phyloP scores from a whole-genome alignment of 805 yeast species.

The Zygosaccharomyces bisporus region DNA sequence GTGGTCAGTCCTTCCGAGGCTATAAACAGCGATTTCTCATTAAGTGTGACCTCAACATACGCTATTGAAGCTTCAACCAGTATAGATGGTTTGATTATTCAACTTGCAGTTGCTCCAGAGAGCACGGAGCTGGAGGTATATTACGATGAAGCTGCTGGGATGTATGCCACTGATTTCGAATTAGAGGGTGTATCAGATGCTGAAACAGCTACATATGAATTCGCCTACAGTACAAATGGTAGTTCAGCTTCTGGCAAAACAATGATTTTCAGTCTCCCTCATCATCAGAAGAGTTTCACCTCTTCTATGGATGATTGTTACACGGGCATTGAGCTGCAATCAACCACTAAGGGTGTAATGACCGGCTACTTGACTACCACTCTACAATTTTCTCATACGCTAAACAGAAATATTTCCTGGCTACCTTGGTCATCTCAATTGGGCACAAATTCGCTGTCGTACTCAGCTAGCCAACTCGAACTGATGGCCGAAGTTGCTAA shows the following conservation, averaged over 20 bases:
- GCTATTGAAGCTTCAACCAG: conserved; percentile 36
- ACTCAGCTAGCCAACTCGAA: conserved; percentile 44
- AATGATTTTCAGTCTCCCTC: conserved; percentile 51
- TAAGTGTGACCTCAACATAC: conserved; percentile 3
- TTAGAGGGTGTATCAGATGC: conserved; percentile 48
- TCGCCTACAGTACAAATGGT: conserved; percentile 50
- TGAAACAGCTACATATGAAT: conserved; percentile 44
- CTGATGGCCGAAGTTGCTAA: conserved; percentile 45
- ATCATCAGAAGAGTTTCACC: conserved; percentile 43
- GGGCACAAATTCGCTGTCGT: conserved; percentile 34
- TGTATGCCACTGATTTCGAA: conserved; percentile 50
- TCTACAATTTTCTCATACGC: conserved; percentile 39
- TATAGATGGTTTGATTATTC: conserved; percentile 43
- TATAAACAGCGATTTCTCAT: conserved; percentile 9
- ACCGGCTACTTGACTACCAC: conserved; percentile 41
- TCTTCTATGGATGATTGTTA: conserved; percentile 28
- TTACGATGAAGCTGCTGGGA: conserved; percentile 59
- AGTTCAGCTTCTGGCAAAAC: conserved; percentile 44
- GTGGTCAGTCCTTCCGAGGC: conserved; percentile 40
- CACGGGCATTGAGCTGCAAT: conserved; percentile 44
- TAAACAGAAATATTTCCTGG: conserved; percentile 42
- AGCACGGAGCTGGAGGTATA: conserved; percentile 35
- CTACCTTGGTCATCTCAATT: conserved; percentile 42
- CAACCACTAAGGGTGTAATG: conserved; percentile 53
- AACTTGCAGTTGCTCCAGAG: conserved; percentile 48